Evolutionary conservation across 805 yeast species (phyloP).

Genomic region (Nakazawaea molendinolei): DNA sequence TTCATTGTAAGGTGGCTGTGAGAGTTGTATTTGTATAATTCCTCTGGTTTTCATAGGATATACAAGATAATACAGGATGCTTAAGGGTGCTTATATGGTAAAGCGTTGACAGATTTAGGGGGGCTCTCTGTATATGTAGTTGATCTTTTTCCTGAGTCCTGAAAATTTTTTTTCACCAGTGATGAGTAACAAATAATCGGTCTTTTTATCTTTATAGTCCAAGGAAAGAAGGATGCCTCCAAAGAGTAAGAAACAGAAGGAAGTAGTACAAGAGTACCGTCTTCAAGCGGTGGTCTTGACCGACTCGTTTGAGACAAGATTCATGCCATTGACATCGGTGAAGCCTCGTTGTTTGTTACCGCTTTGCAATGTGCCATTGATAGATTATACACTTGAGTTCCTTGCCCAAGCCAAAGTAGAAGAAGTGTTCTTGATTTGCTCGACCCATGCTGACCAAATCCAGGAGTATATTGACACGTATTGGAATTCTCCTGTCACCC

Average conservation of each 20-base stretch:
- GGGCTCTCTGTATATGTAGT: too few species aligned
- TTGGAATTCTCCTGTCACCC: slow-evolving; percentile 65
- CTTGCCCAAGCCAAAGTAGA: slow-evolving; percentile 84
- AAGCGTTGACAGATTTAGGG: too few species aligned
- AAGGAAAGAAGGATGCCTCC: slow-evolving; percentile 32
- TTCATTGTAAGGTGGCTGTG: too few species aligned
- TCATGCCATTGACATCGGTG: slow-evolving; percentile 83
- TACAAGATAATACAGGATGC: too few species aligned
- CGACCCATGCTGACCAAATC: slow-evolving; percentile 85
- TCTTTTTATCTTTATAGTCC: too few species aligned
- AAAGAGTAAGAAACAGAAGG: slow-evolving; percentile 46
- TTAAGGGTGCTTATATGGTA: too few species aligned
- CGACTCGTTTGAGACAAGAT: slow-evolving; percentile 87
- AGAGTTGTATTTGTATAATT: too few species aligned
- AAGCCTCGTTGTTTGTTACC: slow-evolving; percentile 90
- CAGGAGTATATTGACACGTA: slow-evolving; percentile 71
- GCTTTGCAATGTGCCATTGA: slow-evolving; percentile 85
- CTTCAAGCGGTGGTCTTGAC: slow-evolving; percentile 93
- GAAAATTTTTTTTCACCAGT: not conserved
- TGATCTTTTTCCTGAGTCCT: too few species aligned
- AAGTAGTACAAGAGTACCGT: slow-evolving; percentile 59
- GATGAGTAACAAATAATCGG: slow-evolving; percentile 2
- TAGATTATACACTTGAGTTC: slow-evolving; percentile 93
- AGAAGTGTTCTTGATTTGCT: slow-evolving; percentile 86
- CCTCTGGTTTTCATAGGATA: too few species aligned